These are phyloP conservation scores for Debaryomyces maramus DNA, from an alignment of 805 yeast species.

Conservation along the genomic window DNA sequence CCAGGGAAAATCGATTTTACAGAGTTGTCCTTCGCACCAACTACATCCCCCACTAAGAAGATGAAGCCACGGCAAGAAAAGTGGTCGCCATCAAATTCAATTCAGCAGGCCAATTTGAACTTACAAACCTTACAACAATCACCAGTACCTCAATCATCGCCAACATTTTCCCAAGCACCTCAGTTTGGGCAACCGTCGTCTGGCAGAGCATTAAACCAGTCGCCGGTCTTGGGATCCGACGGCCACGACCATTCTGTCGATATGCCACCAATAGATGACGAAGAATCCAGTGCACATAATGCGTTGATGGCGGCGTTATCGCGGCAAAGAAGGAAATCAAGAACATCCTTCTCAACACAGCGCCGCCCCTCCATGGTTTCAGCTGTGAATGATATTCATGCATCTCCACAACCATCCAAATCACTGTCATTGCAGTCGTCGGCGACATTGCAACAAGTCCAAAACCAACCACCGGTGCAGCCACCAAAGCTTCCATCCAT, in stretches of 20 bases:
- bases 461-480: slow-evolving; percentile 20
- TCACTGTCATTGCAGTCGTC: slow-evolving; percentile 1
- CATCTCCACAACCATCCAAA: slow-evolving; percentile 1
- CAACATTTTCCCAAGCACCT: slow-evolving; percentile 6
- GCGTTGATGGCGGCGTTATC: slow-evolving; percentile 44
- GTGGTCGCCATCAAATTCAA: slow-evolving; percentile 22
- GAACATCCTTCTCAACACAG: slow-evolving; percentile 17
- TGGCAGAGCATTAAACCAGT: slow-evolving; percentile 9
- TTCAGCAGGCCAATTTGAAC: slow-evolving; percentile 34
- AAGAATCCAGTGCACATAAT: slow-evolving; percentile 45
- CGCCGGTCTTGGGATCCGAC: slow-evolving; percentile 7
- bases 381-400: not conserved
- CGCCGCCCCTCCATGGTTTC: not conserved
- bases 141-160: slow-evolving; percentile 20
- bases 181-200: slow-evolving; percentile 2
- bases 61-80: slow-evolving; percentile 8
- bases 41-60: slow-evolving; percentile 28
- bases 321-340: slow-evolving; percentile 28
- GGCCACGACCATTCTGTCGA: slow-evolving; percentile 9
- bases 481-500: slow-evolving; percentile 21
- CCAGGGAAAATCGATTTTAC: slow-evolving; percentile 29
- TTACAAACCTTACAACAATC: slow-evolving; percentile 39
- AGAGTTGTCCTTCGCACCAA: slow-evolving; percentile 26
- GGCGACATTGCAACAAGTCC: not conserved
- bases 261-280: slow-evolving; percentile 33